Evolutionary conservation across 2,329 filamentous ascomycete species (phyloP), one percentile per base, ranked within the genome.

Genomic region (Metarhizium guizhouense): DNA sequence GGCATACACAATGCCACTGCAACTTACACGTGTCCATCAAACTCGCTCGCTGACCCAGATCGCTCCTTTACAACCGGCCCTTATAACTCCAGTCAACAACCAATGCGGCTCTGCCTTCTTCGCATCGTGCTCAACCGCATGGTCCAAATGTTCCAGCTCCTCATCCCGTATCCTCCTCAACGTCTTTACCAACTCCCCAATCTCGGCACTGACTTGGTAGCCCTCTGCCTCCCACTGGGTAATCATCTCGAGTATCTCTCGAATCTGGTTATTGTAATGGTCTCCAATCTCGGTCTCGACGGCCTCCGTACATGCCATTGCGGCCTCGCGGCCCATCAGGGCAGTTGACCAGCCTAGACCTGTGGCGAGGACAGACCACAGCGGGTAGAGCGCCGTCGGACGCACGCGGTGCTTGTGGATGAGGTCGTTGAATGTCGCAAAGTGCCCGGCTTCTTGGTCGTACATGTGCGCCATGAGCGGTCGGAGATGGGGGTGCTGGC

Each of bases 291-390:
- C 94, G 6, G 93, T 99, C 78, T 99, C 94, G 1, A 99, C 93
- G 1, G 94, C 94, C 73, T 99, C 94, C 0, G 94, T 97, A 69
- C 94, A 99, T 13, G 94, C 94, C 94, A 99, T 99, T 40, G 94
- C 93, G 2, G 93, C 92, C 73, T 97, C 91, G 51, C 90, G 83
- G 1, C 94, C 92, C 79, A 99, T 80, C 47, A 94, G 74, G 0
- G 88, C 94, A 0, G 94, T 99, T 4, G 83, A 81, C 91, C 94
- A 96, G 18, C 94, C 94, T 7, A 99, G 73, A 0, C 86, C 83
- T 0, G 87, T 86, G 1, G 94, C 89, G 11, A 92, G 83, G 7
- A 84, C 77, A 47, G 86, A 83, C 94, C 94, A 99, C 2, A 96
- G 60, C 0, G 94, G 94, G 66, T 95, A 95, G 76, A 99, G 87